phyloP scores from a whole-genome alignment of 306 rosid species.

The Cucurbita moschata region DNA sequence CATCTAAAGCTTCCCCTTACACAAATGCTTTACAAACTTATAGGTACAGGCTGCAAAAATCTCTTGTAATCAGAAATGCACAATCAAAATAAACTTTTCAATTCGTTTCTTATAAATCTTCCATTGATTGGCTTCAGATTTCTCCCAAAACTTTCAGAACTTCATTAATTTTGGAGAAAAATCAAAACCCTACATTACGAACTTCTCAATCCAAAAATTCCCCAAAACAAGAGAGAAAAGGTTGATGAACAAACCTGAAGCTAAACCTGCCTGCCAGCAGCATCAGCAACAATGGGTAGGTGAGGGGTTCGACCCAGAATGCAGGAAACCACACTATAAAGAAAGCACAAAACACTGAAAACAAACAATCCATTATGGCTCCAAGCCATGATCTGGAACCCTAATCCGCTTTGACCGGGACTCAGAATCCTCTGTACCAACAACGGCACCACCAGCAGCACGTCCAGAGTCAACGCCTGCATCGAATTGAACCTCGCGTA shows the following conservation, averaged over 20 bases:
- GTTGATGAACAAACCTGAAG: not conserved
- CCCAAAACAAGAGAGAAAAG: not conserved
- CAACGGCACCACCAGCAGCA: constrained; percentile 58
- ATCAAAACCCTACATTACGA: not conserved
- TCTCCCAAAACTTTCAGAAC: not conserved
- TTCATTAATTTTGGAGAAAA: not conserved
- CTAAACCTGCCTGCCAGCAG: constrained; percentile 65
- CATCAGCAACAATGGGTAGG: constrained; percentile 82
- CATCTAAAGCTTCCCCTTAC: not conserved
- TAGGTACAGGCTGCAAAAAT: not conserved
- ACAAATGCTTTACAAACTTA: not conserved
- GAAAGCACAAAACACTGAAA: constrained; percentile 41
- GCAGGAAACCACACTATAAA: constrained; percentile 39
- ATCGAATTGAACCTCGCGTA: constrained; percentile 70
- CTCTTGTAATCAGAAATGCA: not conserved
- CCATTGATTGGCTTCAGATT: not conserved
- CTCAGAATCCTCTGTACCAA: constrained; percentile 53
- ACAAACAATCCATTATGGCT: constrained; percentile 35
- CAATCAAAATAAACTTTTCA: not conserved
- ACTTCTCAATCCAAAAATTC: not conserved
- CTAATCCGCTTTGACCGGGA: constrained; percentile 48
- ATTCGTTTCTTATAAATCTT: not conserved
- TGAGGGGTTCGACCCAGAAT: constrained; percentile 61
- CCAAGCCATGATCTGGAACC: constrained; percentile 35
- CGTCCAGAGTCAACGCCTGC: constrained; percentile 80